Evolutionary conservation across 2,329 filamentous ascomycete genomes (phyloP).

Genomic region (Apiospora arundinis): DNA sequence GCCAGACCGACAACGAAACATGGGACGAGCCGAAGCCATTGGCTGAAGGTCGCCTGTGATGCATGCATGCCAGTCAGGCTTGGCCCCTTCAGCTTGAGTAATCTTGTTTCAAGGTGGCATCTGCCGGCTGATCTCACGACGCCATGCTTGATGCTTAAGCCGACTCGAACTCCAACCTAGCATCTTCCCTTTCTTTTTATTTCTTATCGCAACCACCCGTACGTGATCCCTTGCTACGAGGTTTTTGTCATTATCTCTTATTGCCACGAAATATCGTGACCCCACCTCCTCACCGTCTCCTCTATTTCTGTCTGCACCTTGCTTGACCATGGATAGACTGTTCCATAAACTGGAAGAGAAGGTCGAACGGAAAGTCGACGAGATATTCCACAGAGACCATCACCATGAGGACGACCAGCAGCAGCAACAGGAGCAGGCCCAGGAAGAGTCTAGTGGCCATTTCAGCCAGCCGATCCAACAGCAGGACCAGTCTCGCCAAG

Average conservation of each 20-base stretch:
- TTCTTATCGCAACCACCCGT: neutral
- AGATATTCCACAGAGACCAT: constrained; percentile 46
- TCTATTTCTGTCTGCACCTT: constrained; percentile 3
- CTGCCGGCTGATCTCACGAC: neutral
- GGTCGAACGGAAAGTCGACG: constrained; percentile 48
- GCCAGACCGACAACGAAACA: constrained; percentile 13
- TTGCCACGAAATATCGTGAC: neutral
- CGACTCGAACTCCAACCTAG: neutral
- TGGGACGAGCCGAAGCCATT: constrained; percentile 14
- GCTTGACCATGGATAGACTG: constrained; percentile 45
- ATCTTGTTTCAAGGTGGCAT: constrained; percentile 15
- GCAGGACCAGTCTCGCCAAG: constrained; percentile 36
- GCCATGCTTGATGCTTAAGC: neutral
- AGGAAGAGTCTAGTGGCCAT: constrained; percentile 24
- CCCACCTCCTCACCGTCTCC: neutral
- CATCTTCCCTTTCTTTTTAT: constrained; percentile 5
- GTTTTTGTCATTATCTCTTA: neutral
- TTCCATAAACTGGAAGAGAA: constrained; percentile 52
- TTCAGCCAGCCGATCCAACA: constrained; percentile 44
- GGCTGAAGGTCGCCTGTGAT: constrained; percentile 1
- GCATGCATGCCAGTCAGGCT: constrained; percentile 8
- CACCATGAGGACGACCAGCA: constrained; percentile 38
- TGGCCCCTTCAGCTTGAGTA: constrained; percentile 10
- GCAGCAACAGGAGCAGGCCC: constrained; percentile 25
- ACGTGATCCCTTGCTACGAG: neutral